These are phyloP conservation scores for Colletotrichum incanum DNA, from an alignment of 2,329 filamentous ascomycete genomes.

Conservation along the genomic window DNA sequence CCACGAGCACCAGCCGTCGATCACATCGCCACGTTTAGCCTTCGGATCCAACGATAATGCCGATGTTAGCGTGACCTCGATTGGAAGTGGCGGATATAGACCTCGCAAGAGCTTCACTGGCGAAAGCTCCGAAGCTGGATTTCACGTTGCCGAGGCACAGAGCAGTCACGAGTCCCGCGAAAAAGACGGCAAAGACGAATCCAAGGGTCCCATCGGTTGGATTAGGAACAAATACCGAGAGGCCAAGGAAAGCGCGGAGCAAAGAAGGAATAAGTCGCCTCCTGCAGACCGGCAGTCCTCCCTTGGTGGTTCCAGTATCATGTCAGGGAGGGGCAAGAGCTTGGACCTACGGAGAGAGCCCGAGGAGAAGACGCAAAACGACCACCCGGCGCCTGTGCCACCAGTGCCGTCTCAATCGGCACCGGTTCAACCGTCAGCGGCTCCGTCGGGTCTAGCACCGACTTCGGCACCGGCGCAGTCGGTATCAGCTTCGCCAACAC, in stretches of 20 bases:
- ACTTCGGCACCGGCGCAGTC: constrained; percentile 6
- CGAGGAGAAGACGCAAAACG: constrained; percentile 46
- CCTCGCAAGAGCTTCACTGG: constrained; percentile 66
- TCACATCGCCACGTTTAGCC: constrained; percentile 62
- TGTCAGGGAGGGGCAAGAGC: constrained; percentile 56
- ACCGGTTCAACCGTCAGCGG: constrained; percentile 5
- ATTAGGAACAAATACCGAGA: constrained; percentile 74
- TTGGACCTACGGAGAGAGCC: constrained; percentile 58
- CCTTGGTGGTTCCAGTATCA: constrained; percentile 46
- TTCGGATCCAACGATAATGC: constrained; percentile 76
- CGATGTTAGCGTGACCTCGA: constrained; percentile 77
- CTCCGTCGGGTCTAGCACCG: neutral
- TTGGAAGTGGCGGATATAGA: constrained; percentile 73
- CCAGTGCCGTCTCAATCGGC: constrained; percentile 16
- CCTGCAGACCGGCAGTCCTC: constrained; percentile 57
- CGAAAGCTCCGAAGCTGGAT: constrained; percentile 64
- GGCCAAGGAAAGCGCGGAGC: constrained; percentile 70
- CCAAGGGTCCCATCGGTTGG: constrained; percentile 70
- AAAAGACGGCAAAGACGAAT: constrained; percentile 63
- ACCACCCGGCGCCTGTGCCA: constrained; percentile 16
- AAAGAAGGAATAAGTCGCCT: constrained; percentile 71
- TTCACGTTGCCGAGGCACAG: constrained; percentile 58
- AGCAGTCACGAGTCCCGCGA: constrained; percentile 54
- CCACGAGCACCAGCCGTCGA: constrained; percentile 64
- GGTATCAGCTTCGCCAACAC: neutral